A percentile compares a stretch with the other conserved stretches of the same genome.
Evolutionary conservation across 2,329 filamentous ascomycete species (phyloP).

Genomic region (Calonectria ilicicola): DNA sequence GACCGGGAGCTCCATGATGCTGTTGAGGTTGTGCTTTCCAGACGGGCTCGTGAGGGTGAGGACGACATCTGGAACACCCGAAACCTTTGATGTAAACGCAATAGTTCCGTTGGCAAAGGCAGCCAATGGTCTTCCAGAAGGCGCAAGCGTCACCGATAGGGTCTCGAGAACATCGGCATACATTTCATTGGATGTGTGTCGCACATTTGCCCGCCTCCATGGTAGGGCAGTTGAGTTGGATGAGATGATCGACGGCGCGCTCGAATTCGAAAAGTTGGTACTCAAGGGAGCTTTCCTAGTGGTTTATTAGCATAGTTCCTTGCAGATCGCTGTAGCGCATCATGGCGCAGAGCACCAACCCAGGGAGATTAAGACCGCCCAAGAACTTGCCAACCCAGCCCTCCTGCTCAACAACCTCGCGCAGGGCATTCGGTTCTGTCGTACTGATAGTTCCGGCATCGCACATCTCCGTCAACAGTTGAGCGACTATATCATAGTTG

Average conservation of each 20-base stretch:
- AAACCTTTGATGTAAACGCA: conserved; percentile 94
- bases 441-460: conserved; percentile 91
- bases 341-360: conserved; percentile 57
- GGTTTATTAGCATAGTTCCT: conserved; percentile 22
- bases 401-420: conserved; percentile 92
- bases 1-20: conserved; percentile 86
- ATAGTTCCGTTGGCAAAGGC: conserved; percentile 93
- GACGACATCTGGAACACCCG: conserved; percentile 91
- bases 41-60: conserved; percentile 84
- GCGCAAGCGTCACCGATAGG: conserved; percentile 87
- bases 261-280: conserved; percentile 53
- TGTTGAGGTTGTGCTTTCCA: conserved; percentile 80
- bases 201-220: conserved; percentile 91
- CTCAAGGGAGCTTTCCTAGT: conserved; percentile 56
- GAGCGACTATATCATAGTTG: conserved; percentile 93
- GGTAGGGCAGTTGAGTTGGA: conserved; percentile 73
- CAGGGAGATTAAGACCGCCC: conserved; percentile 86
- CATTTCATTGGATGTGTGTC: conserved; percentile 96
- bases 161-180: conserved; percentile 97
- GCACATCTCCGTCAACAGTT: conserved; percentile 95
- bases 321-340: background rate
- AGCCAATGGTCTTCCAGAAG: conserved; percentile 87
- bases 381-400: conserved; percentile 90
- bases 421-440: conserved; percentile 91
- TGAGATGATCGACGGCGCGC: conserved; percentile 53